These are phyloP conservation scores for Coniochaeta prunicola DNA, from an alignment of 2,329 filamentous ascomycete genomes.

Conservation along the genomic window DNA sequence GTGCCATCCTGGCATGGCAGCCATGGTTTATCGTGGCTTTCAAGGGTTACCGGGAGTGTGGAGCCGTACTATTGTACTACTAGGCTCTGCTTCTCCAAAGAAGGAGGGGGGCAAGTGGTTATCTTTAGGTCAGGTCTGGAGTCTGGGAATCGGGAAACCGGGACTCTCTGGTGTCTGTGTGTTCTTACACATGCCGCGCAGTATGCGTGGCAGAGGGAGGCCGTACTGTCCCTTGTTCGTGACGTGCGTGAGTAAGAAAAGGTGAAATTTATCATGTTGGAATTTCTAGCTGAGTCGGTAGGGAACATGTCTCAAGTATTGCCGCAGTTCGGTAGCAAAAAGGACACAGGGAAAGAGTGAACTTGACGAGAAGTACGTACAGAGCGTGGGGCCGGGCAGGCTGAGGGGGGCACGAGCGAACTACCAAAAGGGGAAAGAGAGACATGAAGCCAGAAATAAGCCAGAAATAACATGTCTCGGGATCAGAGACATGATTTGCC, in stretches of 20 bases:
- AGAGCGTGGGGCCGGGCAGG: not conserved
- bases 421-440: not conserved
- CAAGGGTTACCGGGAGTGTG: not conserved
- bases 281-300: not conserved
- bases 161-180: not conserved
- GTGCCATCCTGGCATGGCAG: not conserved
- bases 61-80: not conserved
- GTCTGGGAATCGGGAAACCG: not conserved
- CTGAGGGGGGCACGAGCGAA: not conserved
- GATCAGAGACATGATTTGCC: not conserved
- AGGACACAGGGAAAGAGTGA: not conserved
- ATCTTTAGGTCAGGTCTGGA: not conserved
- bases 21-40: not conserved
- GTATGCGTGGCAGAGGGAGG: not conserved
- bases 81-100: not conserved
- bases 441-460: not conserved
- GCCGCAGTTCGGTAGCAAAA: too few species aligned
- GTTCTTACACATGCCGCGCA: not conserved
- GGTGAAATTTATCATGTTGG: not conserved
- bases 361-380: not conserved
- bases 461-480: not conserved
- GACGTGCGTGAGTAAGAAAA: not conserved
- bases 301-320: not conserved
- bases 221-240: not conserved
- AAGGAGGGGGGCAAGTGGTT: not conserved